These are phyloP conservation scores for Glomus cerebriforme DNA, from an alignment of 192 early-diverging fungal genomes.

Conservation along the genomic window DNA sequence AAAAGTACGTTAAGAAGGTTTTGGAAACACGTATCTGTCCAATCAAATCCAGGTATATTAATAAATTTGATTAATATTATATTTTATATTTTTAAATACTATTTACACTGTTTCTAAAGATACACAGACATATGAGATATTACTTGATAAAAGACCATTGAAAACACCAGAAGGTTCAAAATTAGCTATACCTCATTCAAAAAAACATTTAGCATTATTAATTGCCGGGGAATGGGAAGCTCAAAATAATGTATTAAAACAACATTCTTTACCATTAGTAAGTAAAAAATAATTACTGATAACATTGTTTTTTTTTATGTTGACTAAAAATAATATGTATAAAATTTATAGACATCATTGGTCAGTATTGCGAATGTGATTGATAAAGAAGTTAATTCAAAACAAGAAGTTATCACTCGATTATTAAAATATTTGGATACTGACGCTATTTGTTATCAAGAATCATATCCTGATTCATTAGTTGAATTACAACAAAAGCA, in stretches of 20 bases:
- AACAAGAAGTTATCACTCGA: conserved; percentile 70
- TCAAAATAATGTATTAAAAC: conserved; percentile 75
- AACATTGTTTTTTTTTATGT: conserved; percentile 1
- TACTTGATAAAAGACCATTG: conserved; percentile 77
- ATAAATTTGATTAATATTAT: not conserved
- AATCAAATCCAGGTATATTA: not conserved
- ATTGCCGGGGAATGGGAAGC: conserved; percentile 94
- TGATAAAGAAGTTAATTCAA: conserved; percentile 41
- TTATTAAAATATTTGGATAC: conserved; percentile 84
- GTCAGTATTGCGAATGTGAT: conserved; percentile 79
- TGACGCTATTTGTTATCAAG: conserved; percentile 85
- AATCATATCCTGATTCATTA: conserved; percentile 76
- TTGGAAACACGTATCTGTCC: conserved; percentile 29
- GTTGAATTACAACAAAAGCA: conserved; percentile 76
- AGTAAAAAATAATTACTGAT: conserved; percentile 3
- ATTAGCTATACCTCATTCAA: conserved; percentile 59
- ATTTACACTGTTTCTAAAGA: not conserved
- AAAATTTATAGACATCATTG: conserved; percentile 78
- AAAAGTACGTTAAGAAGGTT: not conserved
- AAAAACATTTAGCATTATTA: conserved; percentile 73
- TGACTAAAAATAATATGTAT: not conserved
- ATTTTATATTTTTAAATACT: not conserved
- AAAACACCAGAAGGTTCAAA: conserved; percentile 80
- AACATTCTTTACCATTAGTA: conserved; percentile 86
- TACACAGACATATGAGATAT: conserved; percentile 39